These are phyloP conservation scores for Silene noctiflora DNA, from an alignment of 179 eudicot genomes.

Conservation along the genomic window DNA sequence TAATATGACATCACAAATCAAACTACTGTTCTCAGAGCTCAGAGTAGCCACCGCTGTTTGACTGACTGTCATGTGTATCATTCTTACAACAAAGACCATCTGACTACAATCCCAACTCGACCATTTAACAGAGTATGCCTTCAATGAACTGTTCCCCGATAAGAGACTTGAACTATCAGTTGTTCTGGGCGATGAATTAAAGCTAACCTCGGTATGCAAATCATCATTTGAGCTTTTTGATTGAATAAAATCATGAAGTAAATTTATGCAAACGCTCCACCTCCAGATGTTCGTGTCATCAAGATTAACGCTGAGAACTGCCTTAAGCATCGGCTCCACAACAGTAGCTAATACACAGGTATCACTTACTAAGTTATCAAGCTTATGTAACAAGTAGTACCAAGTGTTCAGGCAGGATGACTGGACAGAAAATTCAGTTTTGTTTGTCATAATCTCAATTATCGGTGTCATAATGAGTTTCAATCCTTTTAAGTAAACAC, in stretches of 20 bases:
- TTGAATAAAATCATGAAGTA: constrained; percentile 47
- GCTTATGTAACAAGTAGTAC: constrained; percentile 82
- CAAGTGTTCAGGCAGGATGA: constrained; percentile 75
- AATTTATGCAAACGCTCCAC: constrained; percentile 57
- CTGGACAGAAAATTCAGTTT: constrained; percentile 59
- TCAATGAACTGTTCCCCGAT: constrained; percentile 34
- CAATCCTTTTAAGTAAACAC: constrained; percentile 41
- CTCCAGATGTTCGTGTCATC: constrained; percentile 45
- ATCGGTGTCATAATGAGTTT: constrained; percentile 87
- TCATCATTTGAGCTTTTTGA: constrained; percentile 32
- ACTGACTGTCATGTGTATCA: constrained; percentile 39
- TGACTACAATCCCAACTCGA: constrained; percentile 56
- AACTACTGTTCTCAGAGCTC: constrained; percentile 33
- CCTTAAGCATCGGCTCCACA: constrained; percentile 66
- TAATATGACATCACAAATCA: constrained; percentile 38
- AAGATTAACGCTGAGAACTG: constrained; percentile 45
- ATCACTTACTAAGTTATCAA: constrained; percentile 50
- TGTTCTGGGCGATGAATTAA: constrained; percentile 21
- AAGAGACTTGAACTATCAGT: constrained; percentile 20
- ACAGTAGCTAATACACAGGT: constrained; percentile 42
- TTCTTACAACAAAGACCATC: constrained; percentile 50
- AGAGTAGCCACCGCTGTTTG: constrained; percentile 34
- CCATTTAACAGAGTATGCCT: constrained; percentile 50
- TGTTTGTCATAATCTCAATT: constrained; percentile 61
- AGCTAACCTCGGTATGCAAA: constrained; percentile 23